phyloP scores from a whole-genome alignment of 495 filamentous ascomycete genomes.

The Glutinoglossum americanum region DNA sequence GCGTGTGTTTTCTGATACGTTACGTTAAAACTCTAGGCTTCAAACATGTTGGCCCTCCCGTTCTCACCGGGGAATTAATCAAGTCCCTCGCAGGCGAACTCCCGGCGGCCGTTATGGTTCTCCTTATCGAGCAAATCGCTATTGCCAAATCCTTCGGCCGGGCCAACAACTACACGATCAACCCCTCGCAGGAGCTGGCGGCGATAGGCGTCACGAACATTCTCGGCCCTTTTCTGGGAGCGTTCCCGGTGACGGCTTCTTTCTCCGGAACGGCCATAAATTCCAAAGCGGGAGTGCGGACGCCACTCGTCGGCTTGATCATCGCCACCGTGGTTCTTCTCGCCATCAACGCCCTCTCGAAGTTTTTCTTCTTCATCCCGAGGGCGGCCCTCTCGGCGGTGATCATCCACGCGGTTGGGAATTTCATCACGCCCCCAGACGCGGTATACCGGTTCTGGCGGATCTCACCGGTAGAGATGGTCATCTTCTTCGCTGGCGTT shows the following conservation, averaged over 20 bases:
- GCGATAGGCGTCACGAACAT: constrained; percentile 87
- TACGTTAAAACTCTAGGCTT: too few species aligned
- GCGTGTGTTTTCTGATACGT: too few species aligned
- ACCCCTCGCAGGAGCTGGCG: constrained; percentile 90
- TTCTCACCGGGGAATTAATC: constrained; percentile 40
- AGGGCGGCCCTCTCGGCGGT: constrained; percentile 65
- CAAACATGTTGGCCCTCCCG: constrained; percentile 53
- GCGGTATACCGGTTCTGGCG: constrained; percentile 93
- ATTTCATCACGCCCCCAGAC: constrained; percentile 84
- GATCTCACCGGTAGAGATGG: constrained; percentile 68
- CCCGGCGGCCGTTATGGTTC: constrained; percentile 70
- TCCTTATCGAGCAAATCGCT: constrained; percentile 63
- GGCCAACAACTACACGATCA: constrained; percentile 94
- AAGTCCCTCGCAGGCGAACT: constrained; percentile 37
- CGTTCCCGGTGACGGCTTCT: constrained; percentile 84
- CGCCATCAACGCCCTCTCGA: constrained; percentile 87
- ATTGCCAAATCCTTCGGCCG: constrained; percentile 96
- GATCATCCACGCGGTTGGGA: constrained; percentile 94
- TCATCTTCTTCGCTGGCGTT: constrained; percentile 90
- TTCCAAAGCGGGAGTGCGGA: constrained; percentile 88
- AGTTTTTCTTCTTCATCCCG: constrained; percentile 91
- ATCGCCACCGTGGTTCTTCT: constrained; percentile 75
- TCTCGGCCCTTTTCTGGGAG: constrained; percentile 83
- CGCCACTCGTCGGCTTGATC: constrained; percentile 78
- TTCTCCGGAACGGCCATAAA: constrained; percentile 97